Base-by-base conservation (phyloP, 345 rosid genomes). In the Eucalyptus regnans region DNA sequence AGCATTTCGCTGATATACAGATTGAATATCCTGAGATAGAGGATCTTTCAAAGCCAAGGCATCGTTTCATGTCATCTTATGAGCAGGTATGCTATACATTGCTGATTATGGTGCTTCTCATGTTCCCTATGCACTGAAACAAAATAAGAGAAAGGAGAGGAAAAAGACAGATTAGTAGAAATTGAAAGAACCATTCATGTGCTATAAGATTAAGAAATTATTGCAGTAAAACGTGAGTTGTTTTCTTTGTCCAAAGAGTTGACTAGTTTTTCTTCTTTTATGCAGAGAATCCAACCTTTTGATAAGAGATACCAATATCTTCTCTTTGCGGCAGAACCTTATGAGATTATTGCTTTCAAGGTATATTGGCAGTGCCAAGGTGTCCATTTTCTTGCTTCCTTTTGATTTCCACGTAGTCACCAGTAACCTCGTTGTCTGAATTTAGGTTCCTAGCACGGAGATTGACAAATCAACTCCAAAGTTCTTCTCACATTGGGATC, bases 11-110 rank as follows among this genome's bases (percentile, higher is more conserved):
- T 86, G 52, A 43, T 80, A 23, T 58, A 86, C 92, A 97, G 99
- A 98, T 98, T 89, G 99, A 98, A 86, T 97, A 98, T 95, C 99
- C 99, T 81, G 99, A 98, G 91, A 98, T 98, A 90, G 99, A 96
- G 91, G 99, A 97, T 90, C 94, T 94, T 88, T 50, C 94, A 54
- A 98, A 93, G 93, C 99, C 99, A 23, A 95, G 97, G 88, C 99
- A 96, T 87, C 95, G 99, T 85, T 97, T 98, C 90, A 98, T 98
- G 99, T 98, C 99, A 52, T 94, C 99, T 58, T 96, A 89, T 93
- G 99, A 98, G 94, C 99, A 97, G 99, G 99, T 95, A 88, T 29
- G 91, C 56, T 86, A 25, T 49, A 56, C 50, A 41, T 84, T 41
- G 46, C 41, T 86, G 52, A n/a, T 71, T 71, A 37, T 37, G 83